Evolutionary conservation across 2,329 filamentous ascomycete species (phyloP).

Genomic region (Tolypocladium album): DNA sequence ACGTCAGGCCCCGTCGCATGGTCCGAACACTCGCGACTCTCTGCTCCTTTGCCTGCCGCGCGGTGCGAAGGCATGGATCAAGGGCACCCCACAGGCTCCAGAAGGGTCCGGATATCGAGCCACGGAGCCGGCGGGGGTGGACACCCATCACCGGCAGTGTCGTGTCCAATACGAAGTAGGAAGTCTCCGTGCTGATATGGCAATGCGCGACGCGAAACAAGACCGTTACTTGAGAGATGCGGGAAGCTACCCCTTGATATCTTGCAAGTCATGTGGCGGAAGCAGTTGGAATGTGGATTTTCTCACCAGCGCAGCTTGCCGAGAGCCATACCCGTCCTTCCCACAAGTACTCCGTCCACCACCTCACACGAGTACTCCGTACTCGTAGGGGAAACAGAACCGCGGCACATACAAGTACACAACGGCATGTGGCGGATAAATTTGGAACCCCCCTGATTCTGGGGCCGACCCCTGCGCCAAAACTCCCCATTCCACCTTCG

Average conservation of each 20-base stretch:
- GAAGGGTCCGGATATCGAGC: slow-evolving; percentile 1
- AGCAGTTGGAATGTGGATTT: background rate
- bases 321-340: too few species aligned
- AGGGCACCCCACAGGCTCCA: background rate
- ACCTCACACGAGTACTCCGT: background rate
- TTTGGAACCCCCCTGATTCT: slow-evolving; percentile 4
- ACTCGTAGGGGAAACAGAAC: background rate
- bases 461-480: slow-evolving; percentile 3
- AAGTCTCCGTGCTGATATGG: background rate
- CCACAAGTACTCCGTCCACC: too few species aligned
- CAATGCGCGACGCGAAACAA: background rate
- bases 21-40: background rate
- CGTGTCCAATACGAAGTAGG: background rate
- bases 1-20: slow-evolving; percentile 4
- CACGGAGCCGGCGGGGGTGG: background rate
- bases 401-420: background rate
- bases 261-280: background rate
- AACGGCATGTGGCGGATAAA: slow-evolving; percentile 7
- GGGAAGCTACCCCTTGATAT: background rate
- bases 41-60: background rate
- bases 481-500: background rate
- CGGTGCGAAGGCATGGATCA: background rate
- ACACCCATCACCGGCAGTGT: background rate
- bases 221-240: background rate
- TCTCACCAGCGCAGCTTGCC: background rate